Conservation (phyloP, 148 eudicot genomes). For the Selenicereus undatus region DNA sequence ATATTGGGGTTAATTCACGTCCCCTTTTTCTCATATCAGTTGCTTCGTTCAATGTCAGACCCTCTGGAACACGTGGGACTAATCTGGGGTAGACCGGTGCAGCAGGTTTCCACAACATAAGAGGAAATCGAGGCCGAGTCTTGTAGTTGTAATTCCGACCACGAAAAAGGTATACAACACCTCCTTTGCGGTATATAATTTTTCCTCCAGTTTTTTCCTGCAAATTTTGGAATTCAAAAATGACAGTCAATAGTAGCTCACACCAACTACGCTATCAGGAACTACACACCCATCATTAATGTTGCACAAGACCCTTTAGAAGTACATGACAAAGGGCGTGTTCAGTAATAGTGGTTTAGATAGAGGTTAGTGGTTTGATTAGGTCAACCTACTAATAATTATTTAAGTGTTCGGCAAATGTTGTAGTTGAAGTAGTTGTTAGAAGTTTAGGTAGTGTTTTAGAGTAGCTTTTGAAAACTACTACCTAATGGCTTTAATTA, state of each 20-base stretch:
- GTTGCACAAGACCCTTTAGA: background rate
- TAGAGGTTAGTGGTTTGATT: no score
- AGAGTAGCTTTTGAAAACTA: no score
- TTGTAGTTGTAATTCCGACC: slow-evolving; percentile 90
- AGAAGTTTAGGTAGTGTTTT: no score
- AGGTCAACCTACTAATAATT: no score
- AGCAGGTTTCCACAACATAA: slow-evolving; percentile 92
- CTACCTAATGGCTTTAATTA: no score
- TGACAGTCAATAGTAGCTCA: slow-evolving; percentile 6
- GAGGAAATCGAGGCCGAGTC: slow-evolving; percentile 78
- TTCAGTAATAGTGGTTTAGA: no score
- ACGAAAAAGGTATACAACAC: slow-evolving; percentile 77
- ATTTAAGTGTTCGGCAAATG: no score
- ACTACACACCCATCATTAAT: background rate
- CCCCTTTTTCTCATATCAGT: slow-evolving; percentile 75
- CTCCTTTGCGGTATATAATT: slow-evolving; percentile 71
- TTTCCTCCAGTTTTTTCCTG: slow-evolving; percentile 97
- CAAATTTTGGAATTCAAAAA: slow-evolving; percentile 11
- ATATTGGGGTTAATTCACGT: slow-evolving; percentile 66
- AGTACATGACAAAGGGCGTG: background rate
- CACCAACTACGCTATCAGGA: background rate
- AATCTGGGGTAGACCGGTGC: slow-evolving; percentile 88
- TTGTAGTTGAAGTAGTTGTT: no score
- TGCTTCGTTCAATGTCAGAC: slow-evolving; percentile 79
- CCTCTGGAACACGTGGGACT: slow-evolving; percentile 73